These are phyloP conservation scores for Laguncularia racemosa DNA, from an alignment of 345 rosid species.

Conservation along the genomic window DNA sequence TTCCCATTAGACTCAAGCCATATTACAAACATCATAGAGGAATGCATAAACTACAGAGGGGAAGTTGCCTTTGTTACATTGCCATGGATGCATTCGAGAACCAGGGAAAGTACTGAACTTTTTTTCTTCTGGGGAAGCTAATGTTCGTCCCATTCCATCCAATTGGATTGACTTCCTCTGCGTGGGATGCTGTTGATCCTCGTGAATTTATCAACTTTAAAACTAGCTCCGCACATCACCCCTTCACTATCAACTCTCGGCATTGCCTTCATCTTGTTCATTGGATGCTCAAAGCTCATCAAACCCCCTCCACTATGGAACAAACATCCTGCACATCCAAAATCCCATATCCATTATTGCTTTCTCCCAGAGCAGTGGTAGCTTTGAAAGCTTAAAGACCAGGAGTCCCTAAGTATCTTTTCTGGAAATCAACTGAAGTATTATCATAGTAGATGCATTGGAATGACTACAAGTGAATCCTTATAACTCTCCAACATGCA, in stretches of 20 bases:
- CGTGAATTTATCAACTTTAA: slow-evolving; percentile 69
- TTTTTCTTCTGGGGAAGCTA: neutral
- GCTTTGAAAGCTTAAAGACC: no score
- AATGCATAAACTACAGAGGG: no score
- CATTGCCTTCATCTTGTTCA: slow-evolving; percentile 71
- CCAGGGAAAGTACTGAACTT: no score
- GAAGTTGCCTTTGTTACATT: no score
- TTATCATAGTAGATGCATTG: no score
- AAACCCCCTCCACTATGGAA: slow-evolving; percentile 72
- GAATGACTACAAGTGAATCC: no score
- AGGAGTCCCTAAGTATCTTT: no score
- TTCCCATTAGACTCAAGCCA: no score
- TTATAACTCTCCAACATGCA: no score
- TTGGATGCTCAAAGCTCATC: slow-evolving; percentile 91
- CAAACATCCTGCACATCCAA: slow-evolving; percentile 51
- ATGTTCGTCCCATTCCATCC: slow-evolving; percentile 51
- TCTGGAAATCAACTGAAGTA: no score
- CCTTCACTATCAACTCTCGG: slow-evolving; percentile 91
- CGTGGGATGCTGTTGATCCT: slow-evolving; percentile 65
- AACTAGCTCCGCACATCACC: slow-evolving; percentile 71
- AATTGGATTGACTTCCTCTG: slow-evolving; percentile 77
- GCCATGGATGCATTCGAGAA: no score
- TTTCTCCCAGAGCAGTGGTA: neutral
- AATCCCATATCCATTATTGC: neutral
- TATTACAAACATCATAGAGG: no score